A percentile compares a stretch with the other conserved stretches of the same genome.
Evolutionary conservation across 2,329 filamentous ascomycete species (phyloP).

Genomic region (Penicillium thymicola): DNA sequence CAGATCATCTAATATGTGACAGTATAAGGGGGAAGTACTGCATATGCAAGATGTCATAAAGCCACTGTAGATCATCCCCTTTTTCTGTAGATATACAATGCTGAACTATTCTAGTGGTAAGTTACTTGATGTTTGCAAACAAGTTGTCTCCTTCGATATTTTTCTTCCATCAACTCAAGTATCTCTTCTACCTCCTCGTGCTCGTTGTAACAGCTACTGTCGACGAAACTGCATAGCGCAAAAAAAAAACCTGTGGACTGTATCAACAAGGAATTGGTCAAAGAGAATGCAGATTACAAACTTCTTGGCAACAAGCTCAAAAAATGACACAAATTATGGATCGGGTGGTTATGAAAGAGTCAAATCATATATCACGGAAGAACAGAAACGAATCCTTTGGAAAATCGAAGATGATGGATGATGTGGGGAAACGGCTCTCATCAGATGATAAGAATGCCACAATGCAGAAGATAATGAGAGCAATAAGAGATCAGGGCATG

Average conservation of each 20-base stretch:
- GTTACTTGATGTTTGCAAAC: background rate
- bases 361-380: background rate
- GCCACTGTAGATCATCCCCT: background rate
- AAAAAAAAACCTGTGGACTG: background rate
- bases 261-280: background rate
- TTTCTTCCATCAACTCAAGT: background rate
- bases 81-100: background rate
- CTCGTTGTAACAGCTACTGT: background rate
- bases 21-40: background rate
- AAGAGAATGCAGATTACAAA: background rate
- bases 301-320: background rate
- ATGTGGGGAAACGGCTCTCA: background rate
- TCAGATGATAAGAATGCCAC: background rate
- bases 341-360: background rate
- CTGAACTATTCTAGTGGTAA: background rate
- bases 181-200: background rate
- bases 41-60: background rate
- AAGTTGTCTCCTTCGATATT: background rate
- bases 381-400: background rate
- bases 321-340: background rate
- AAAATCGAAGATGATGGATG: background rate
- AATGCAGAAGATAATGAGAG: background rate
- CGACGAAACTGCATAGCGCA: background rate
- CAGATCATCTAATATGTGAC: background rate
- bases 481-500: background rate